phyloP scores from a whole-genome alignment of 164 flowering plant genomes.

The Aristolochia californica region DNA sequence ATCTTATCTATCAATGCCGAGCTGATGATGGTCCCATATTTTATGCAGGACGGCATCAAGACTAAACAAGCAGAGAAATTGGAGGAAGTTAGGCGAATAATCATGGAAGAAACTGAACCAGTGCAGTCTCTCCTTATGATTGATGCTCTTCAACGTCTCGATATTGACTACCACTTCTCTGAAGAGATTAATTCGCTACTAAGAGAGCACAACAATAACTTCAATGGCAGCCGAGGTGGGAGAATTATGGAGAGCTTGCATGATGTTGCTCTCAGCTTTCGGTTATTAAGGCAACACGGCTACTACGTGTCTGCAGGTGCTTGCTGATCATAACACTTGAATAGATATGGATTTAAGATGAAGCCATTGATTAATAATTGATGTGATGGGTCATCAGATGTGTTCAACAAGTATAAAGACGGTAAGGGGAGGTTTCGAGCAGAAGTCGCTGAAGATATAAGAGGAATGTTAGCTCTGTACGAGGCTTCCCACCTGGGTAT shows the following conservation, averaged over 20 bases:
- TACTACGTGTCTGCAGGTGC: slow-evolving; percentile 12
- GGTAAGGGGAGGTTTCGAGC: neutral
- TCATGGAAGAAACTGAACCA: slow-evolving; percentile 1
- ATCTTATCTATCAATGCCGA: too few species aligned
- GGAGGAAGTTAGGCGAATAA: neutral
- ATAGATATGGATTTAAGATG: neutral
- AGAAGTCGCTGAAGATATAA: neutral
- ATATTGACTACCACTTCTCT: slow-evolving; percentile 23
- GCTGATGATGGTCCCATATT: too few species aligned
- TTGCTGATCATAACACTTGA: too few species aligned
- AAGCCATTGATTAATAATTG: neutral
- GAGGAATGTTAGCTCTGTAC: slow-evolving; percentile 8
- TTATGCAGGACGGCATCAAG: neutral
- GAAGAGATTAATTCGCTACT: slow-evolving; percentile 21
- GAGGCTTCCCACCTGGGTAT: slow-evolving; percentile 28
- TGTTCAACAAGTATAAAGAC: neutral
- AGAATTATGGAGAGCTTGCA: slow-evolving; percentile 2
- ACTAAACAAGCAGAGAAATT: neutral
- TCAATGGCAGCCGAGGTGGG: too few species aligned
- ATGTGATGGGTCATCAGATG: neutral
- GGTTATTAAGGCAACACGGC: slow-evolving; percentile 20
- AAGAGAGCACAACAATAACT: neutral
- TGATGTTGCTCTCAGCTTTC: slow-evolving; percentile 21
- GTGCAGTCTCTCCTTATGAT: slow-evolving; percentile 10
- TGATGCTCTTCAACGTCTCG: slow-evolving; percentile 25